Base-by-base conservation (phyloP, 192 early-diverging fungal species). In the Coemansia sp. region DNA sequence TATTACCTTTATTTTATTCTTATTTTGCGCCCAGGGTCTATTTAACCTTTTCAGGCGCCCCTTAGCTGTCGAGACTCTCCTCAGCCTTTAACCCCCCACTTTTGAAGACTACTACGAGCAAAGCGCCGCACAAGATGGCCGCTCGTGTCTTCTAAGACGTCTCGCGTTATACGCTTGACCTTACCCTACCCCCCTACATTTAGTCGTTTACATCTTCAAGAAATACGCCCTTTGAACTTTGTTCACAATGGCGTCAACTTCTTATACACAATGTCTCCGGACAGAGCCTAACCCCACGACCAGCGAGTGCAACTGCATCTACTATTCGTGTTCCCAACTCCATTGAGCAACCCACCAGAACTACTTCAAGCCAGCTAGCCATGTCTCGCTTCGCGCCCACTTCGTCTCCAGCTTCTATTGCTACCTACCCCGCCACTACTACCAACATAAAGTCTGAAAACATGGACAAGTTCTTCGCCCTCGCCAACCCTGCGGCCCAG, bases 91-190 rank as follows among this genome's bases (percentile, higher is more conserved):
- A 68, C 59, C 64, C 72, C 77, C 68, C 71, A 50, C 14, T 50
- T 74, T 73, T 71, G 75, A 76, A 74, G 70, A 74, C 58, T 61
- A 46, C 65, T 72, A 77, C 80, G 80, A 82, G 80, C 72, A 47
- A 21, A 64, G 17, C 11, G 57, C 37, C 60, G 62, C 63, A 74
- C 75, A 67, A 19, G 39, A 82, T 82, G 80, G 80, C 80, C 76
- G 80, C 80, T 82, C 80, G 80, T 76, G 55, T 77, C 75, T 82
- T 82, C 80, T 82, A 82, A 82, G 53, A 39, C 60, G 72, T 68
- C 75, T 53, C 61, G 80, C 80, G 71, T 69, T 44, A 26, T 47
- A 66, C 66, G 75, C 75, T 72, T 71, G 80, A 62, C 70, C 17
- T 53, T 58, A 19, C 32, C n/a, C 44, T 61, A 61, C 16, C 53